Evolutionary conservation across 768 basidiomycete genomes (phyloP).

Genomic region (Pleurotus djamor): DNA sequence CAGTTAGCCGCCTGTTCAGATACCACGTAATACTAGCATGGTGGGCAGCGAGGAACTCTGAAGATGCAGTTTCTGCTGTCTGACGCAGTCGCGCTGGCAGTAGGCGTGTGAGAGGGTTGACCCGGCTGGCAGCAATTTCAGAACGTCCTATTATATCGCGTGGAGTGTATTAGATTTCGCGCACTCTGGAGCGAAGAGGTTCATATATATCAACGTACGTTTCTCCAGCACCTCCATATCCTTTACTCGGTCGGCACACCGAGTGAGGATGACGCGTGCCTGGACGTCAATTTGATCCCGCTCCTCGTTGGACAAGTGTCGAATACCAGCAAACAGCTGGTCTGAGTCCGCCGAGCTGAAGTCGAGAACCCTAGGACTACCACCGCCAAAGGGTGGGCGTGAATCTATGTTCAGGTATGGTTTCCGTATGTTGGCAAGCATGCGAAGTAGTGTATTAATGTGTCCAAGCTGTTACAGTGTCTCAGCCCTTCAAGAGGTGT

Average conservation of each 20-base stretch:
- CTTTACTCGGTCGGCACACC: constrained; percentile 84
- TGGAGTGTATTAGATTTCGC: constrained; percentile 11
- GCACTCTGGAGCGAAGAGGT: too few relatives aligned
- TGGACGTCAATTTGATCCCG: constrained; percentile 96
- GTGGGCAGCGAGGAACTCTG: constrained; percentile 86
- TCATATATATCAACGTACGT: constrained; percentile 40
- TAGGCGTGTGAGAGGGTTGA: constrained; percentile 64
- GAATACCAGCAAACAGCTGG: constrained; percentile 61
- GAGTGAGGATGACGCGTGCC: constrained; percentile 79
- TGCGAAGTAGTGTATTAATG: constrained; percentile 64
- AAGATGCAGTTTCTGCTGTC: constrained; percentile 48
- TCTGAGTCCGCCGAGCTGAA: constrained; percentile 39
- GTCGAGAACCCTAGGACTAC: constrained; percentile 54
- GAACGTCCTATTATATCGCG: constrained; percentile 48
- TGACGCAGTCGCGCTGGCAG: constrained; percentile 70
- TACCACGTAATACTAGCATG: constrained; percentile 93
- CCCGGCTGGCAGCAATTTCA: constrained; percentile 62
- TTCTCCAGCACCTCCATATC: constrained; percentile 89
- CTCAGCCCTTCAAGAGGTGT: too few relatives aligned
- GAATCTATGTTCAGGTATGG: constrained; percentile 86
- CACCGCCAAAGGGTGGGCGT: constrained; percentile 51
- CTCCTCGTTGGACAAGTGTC: constrained; percentile 83
- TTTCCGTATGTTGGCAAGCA: constrained; percentile 75
- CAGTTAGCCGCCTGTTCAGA: constrained; percentile 76
- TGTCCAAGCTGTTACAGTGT: constrained; percentile 68